These are phyloP conservation scores for Russula earlei DNA, from an alignment of 768 basidiomycete genomes.

Conservation along the genomic window DNA sequence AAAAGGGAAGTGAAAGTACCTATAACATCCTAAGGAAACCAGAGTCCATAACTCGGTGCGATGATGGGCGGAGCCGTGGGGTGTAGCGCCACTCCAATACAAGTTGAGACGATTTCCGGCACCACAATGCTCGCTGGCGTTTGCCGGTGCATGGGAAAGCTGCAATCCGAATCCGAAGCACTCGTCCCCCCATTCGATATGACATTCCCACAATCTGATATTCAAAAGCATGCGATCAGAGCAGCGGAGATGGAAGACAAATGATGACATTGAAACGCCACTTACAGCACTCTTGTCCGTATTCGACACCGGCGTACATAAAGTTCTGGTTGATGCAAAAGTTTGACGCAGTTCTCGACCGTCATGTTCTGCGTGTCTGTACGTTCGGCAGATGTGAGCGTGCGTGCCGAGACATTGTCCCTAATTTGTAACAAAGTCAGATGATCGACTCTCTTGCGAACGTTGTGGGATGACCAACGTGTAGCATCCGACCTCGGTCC, in stretches of 20 bases:
- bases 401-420: conserved; percentile 48
- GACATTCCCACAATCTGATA: conserved; percentile 53
- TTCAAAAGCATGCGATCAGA: conserved; percentile 1
- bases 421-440: conserved; percentile 31
- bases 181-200: conserved; percentile 38
- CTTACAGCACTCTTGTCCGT: conserved; percentile 54
- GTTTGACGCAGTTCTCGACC: conserved; percentile 38
- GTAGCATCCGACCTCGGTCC: conserved; percentile 54
- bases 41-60: conserved; percentile 47
- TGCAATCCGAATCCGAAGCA: conserved; percentile 45
- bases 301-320: conserved; percentile 66
- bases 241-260: neutral
- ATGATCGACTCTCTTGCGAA: conserved; percentile 13
- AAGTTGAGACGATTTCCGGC: conserved; percentile 50
- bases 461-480: conserved; percentile 32
- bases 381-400: conserved; percentile 42
- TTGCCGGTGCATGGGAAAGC: conserved; percentile 52
- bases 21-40: conserved; percentile 68
- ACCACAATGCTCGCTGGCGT: conserved; percentile 50
- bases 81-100: conserved; percentile 47
- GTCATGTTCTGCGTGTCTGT: conserved; percentile 50
- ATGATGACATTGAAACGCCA: neutral
- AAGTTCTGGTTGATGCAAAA: conserved; percentile 39
- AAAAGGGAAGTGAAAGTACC: conserved; percentile 30
- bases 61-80: conserved; percentile 49